Conservation (phyloP, 257 asterid species). For the Penstemon davidsonii region DNA sequence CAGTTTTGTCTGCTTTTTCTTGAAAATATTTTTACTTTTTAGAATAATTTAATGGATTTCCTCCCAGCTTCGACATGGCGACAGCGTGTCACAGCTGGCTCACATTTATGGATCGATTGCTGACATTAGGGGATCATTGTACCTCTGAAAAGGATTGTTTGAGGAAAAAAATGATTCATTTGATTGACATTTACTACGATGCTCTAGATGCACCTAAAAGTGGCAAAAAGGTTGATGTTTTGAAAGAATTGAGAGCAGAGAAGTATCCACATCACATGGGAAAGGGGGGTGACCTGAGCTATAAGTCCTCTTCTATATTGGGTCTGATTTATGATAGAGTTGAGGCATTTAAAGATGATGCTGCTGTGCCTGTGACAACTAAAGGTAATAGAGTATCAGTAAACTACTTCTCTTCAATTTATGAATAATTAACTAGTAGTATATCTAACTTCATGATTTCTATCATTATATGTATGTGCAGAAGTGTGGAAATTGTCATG, state of each 20-base stretch:
- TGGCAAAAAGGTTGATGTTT: slow-evolving; percentile 69
- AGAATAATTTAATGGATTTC: not conserved
- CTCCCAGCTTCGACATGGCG: slow-evolving; percentile 56
- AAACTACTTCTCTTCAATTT: no score
- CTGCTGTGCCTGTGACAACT: not conserved
- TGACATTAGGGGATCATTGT: slow-evolving; percentile 47
- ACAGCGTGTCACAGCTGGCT: slow-evolving; percentile 75
- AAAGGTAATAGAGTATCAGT: no score
- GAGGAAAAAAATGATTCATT: slow-evolving; percentile 41
- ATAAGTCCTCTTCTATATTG: slow-evolving; percentile 57
- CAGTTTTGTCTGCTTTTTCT: not conserved
- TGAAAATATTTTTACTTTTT: no score
- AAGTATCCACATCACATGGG: slow-evolving; percentile 68
- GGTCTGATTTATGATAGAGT: slow-evolving; percentile 61
- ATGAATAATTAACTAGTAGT: no score
- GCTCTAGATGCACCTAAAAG: slow-evolving; percentile 89
- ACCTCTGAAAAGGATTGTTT: slow-evolving; percentile 40
- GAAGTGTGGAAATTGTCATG: slow-evolving; percentile 57
- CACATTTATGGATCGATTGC: slow-evolving; percentile 67
- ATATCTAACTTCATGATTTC: not conserved
- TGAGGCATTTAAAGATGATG: slow-evolving; percentile 34
- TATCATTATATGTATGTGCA: slow-evolving; percentile 12
- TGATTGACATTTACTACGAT: slow-evolving; percentile 76
- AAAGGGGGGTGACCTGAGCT: slow-evolving; percentile 31
- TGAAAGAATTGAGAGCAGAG: slow-evolving; percentile 44